Conservation (phyloP, 495 filamentous ascomycete species). For the Talaromyces trachyspermus region DNA sequence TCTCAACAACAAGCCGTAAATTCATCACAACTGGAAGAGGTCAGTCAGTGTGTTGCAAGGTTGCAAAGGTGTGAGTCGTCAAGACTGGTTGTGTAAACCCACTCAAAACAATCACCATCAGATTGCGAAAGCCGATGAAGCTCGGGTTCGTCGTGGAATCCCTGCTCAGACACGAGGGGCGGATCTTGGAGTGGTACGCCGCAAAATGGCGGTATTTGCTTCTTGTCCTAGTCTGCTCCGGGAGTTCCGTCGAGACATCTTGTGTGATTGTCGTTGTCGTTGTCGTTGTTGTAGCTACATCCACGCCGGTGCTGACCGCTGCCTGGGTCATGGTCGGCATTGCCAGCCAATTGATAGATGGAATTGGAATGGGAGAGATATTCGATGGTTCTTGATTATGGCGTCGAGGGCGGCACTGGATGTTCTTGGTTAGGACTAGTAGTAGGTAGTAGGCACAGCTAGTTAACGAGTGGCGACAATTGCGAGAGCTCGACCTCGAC, state of each 20-base stretch:
- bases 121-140: conserved; percentile 88
- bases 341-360: no score
- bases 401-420: no score
- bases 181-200: conserved; percentile 65
- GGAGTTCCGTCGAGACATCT: background rate
- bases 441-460: background rate
- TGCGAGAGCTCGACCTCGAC: background rate
- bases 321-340: conserved; percentile 5
- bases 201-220: conserved; percentile 81
- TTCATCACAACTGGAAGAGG: conserved; percentile 71
- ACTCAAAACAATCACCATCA: conserved; percentile 93
- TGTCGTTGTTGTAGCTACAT: background rate
- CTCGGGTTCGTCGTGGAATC: conserved; percentile 67
- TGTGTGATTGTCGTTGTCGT: background rate
- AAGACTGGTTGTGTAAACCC: conserved; percentile 15
- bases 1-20: conserved; percentile 87
- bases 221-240: conserved; percentile 18
- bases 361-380: background rate
- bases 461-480: background rate
- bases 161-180: conserved; percentile 76
- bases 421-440: no score
- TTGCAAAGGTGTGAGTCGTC: background rate
- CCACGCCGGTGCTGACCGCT: conserved; percentile 4
- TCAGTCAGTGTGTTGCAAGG: conserved; percentile 10
- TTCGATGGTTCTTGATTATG: no score